Percentiles rank a stretch among this genome's conserved stretches.
phyloP scores from a whole-genome alignment of 2,329 filamentous ascomycete genomes.

The Claviceps digitariae region DNA sequence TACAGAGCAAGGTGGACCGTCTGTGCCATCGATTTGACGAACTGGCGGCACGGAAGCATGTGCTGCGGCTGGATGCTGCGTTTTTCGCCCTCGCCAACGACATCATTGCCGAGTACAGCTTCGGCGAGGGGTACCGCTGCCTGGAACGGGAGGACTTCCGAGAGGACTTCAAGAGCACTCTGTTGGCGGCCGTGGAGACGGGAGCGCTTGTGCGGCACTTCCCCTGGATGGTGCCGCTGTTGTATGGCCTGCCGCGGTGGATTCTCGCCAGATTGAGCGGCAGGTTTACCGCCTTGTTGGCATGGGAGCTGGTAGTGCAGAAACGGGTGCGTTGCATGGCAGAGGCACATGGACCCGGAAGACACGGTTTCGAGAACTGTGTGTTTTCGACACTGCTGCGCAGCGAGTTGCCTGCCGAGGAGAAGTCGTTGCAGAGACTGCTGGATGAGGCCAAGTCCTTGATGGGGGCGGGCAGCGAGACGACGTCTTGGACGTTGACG shows the following conservation, averaged over 20 bases:
- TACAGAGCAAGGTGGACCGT: not conserved
- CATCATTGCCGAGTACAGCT: constrained; percentile 3
- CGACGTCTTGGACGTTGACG: constrained; percentile 19
- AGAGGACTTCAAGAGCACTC: not conserved
- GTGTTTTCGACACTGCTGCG: not conserved
- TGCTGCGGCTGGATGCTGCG: not conserved
- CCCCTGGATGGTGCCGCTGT: not conserved
- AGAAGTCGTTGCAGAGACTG: constrained; percentile 20
- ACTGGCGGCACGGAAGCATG: not conserved
- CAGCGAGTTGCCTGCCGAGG: constrained; percentile 16
- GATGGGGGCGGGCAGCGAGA: constrained; percentile 24
- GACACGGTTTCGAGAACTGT: not conserved
- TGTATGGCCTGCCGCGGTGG: not conserved
- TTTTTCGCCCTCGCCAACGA: constrained; percentile 1
- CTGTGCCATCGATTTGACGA: not conserved
- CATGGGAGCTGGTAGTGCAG: not conserved
- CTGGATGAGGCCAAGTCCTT: constrained; percentile 19
- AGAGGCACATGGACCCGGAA: not conserved
- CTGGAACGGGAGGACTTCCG: not conserved
- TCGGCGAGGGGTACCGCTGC: not conserved
- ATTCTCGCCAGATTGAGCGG: not conserved
- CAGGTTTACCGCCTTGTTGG: not conserved
- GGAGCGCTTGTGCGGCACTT: not conserved
- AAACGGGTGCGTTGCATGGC: not conserved
- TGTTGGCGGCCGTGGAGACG: not conserved